phyloP scores from a whole-genome alignment of 2,329 filamentous ascomycete genomes.

The Curvularia spicifera region DNA sequence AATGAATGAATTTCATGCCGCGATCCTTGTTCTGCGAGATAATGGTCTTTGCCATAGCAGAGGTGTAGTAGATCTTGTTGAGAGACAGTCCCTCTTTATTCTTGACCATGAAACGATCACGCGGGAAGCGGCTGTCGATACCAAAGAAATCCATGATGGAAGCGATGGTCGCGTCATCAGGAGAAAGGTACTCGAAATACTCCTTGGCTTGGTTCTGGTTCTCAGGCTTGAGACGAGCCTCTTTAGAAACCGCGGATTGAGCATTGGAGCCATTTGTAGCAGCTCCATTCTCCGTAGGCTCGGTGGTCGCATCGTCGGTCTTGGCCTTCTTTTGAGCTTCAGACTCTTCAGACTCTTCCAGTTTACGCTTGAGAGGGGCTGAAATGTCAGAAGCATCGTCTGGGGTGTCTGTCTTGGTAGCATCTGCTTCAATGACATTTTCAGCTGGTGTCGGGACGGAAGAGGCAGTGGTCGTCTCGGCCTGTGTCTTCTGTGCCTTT shows the following conservation, averaged over 20 bases:
- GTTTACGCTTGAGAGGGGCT: conserved; percentile 48
- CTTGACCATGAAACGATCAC: conserved; percentile 92
- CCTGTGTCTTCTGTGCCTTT: conserved; percentile 30
- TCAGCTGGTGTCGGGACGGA: conserved; percentile 33
- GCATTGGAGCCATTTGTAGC: conserved; percentile 25
- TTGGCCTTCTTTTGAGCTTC: conserved; percentile 43
- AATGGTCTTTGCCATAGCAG: conserved; percentile 81
- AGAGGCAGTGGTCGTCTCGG: conserved; percentile 29
- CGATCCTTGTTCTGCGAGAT: conserved; percentile 85
- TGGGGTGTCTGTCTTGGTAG: conserved; percentile 24
- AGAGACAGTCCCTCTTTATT: conserved; percentile 87
- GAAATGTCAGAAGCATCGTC: conserved; percentile 21
- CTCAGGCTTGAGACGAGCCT: conserved; percentile 50
- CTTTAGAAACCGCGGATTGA: neutral
- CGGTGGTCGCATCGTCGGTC: conserved; percentile 30
- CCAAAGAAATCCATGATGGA: conserved; percentile 85
- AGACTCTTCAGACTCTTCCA: conserved; percentile 46
- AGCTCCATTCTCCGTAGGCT: conserved; percentile 23
- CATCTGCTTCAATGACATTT: conserved; percentile 34
- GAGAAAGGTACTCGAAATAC: conserved; percentile 87
- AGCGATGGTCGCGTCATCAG: conserved; percentile 76
- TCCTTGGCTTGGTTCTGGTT: conserved; percentile 70
- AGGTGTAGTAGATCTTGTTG: conserved; percentile 97
- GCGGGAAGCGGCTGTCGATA: conserved; percentile 81
- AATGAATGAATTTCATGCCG: conserved; percentile 94